These are phyloP conservation scores for Terana coerulea DNA, from an alignment of 768 basidiomycete genomes.

Conservation along the genomic window DNA sequence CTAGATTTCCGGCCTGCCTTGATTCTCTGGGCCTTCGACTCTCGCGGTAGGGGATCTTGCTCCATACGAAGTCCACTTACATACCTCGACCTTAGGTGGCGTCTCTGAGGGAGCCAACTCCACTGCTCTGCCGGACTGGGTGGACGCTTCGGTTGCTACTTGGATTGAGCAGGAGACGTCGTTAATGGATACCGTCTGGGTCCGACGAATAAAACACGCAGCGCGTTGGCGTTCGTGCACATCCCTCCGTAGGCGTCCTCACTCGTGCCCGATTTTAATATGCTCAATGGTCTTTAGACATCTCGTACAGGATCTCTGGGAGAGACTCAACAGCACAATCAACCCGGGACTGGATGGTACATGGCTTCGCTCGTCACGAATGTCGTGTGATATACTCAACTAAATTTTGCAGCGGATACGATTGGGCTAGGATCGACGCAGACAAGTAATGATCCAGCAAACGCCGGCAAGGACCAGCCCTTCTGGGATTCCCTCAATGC, in stretches of 20 bases:
- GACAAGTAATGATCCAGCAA: constrained; percentile 36
- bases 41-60: constrained; percentile 44
- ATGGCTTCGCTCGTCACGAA: background rate
- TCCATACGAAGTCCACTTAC: background rate
- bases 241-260: constrained; percentile 58
- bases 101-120: constrained; percentile 41
- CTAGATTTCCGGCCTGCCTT: constrained; percentile 47
- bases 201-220: constrained; percentile 39
- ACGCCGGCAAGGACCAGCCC: constrained; percentile 44
- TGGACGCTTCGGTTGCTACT: constrained; percentile 54
- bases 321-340: constrained; percentile 34
- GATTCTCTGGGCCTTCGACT: constrained; percentile 78
- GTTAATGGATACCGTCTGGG: constrained; percentile 57
- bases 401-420: constrained; percentile 40
- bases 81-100: constrained; percentile 37
- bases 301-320: constrained; percentile 32
- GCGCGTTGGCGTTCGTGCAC: constrained; percentile 68
- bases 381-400: no score
- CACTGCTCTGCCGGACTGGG: constrained; percentile 58
- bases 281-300: constrained; percentile 18
- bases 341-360: constrained; percentile 42
- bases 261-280: background rate
- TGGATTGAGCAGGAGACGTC: constrained; percentile 57
- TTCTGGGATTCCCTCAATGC: constrained; percentile 62
- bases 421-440: constrained; percentile 59